Percentiles rank a stretch among this genome's conserved stretches.
Evolutionary conservation across 371 early-diverging fungal species (phyloP).

Genomic region (Lichtheimia corymbifera): DNA sequence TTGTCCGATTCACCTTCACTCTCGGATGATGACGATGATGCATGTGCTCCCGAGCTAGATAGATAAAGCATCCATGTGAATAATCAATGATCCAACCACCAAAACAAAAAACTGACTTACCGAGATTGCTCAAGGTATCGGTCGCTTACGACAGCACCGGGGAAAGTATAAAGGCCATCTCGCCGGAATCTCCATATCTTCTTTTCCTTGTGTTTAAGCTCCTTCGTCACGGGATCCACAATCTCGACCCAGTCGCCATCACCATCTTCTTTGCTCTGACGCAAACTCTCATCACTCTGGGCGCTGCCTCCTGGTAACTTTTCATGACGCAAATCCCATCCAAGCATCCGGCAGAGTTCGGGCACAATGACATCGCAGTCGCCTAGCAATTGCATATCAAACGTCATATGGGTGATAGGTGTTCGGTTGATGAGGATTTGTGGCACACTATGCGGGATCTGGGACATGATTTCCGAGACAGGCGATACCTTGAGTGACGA

Average conservation of each 20-base stretch:
- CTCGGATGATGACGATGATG: too few relatives aligned
- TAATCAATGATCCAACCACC: background rate
- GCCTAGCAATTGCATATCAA: conserved; percentile 90
- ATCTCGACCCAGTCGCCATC: conserved; percentile 16
- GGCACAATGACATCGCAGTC: conserved; percentile 85
- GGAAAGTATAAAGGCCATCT: conserved; percentile 48
- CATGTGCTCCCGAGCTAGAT: too few relatives aligned
- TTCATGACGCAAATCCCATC: conserved; percentile 70
- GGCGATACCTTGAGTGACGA: conserved; percentile 95
- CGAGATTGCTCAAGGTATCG: conserved; percentile 15
- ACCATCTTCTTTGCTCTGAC: conserved; percentile 14
- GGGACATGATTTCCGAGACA: conserved; percentile 86
- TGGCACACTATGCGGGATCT: conserved; percentile 81
- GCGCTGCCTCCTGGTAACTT: conserved; percentile 57
- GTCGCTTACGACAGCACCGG: conserved; percentile 42
- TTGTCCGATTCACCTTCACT: too few relatives aligned
- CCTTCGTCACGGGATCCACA: conserved; percentile 12
- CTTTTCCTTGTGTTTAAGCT: conserved; percentile 6
- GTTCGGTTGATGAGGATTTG: conserved; percentile 93
- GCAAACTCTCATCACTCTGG: conserved; percentile 35
- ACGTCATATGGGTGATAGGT: conserved; percentile 77
- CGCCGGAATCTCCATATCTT: conserved; percentile 33
- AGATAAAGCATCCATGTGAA: too few relatives aligned
- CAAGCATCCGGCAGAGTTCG: conserved; percentile 71
- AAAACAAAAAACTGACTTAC: background rate